Evolutionary conservation across 2,329 filamentous ascomycete species (phyloP).

Genomic region (Alternaria consortialis): DNA sequence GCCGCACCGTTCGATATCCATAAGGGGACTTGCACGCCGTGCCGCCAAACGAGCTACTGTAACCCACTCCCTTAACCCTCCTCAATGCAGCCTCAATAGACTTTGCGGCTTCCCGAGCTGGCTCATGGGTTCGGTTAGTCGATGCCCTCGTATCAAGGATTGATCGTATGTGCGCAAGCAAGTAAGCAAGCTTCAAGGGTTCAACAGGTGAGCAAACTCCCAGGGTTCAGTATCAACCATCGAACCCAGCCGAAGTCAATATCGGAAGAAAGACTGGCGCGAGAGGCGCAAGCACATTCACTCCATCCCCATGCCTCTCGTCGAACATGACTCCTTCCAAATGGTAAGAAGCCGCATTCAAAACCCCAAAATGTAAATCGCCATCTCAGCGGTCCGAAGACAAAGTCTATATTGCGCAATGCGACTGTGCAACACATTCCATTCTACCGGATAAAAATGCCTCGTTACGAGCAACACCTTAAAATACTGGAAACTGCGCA

Average conservation of each 20-base stretch:
- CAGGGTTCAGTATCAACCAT: background rate
- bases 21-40: background rate
- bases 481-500: background rate
- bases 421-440: background rate
- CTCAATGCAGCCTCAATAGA: background rate
- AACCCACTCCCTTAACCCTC: background rate
- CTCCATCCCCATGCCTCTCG: background rate
- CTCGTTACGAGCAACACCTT: background rate
- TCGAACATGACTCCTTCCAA: background rate
- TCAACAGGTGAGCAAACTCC: background rate
- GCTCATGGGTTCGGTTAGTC: background rate
- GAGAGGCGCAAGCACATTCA: background rate
- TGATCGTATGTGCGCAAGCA: background rate
- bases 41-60: background rate
- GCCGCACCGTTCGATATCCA: background rate
- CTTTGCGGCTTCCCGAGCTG: background rate
- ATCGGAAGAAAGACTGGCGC: background rate
- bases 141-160: background rate
- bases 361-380: background rate
- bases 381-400: background rate
- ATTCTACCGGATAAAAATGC: background rate
- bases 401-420: background rate
- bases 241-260: background rate
- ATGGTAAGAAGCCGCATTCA: background rate
- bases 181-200: background rate